These are phyloP conservation scores for Wallacemonas sp. DNA, from an alignment of 208 protist genomes.

Conservation along the genomic window DNA sequence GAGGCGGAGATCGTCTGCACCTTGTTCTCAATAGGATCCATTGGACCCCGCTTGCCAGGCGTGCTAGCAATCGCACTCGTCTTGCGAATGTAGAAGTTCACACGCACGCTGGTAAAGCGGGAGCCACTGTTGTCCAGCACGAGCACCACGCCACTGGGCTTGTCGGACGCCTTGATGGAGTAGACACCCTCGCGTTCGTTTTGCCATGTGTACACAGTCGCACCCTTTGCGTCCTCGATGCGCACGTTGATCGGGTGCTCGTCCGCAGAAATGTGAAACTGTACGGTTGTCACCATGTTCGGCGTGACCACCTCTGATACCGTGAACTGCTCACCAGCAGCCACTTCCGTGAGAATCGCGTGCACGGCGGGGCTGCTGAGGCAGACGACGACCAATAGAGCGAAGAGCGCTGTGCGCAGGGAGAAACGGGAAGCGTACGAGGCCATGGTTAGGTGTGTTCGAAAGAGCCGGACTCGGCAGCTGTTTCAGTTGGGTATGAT, in stretches of 20 bases:
- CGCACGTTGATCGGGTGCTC: conserved; percentile 32
- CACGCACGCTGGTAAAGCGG: conserved; percentile 32
- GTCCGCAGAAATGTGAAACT: conserved; percentile 43
- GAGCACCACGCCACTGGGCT: conserved; percentile 23
- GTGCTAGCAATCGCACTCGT: conserved; percentile 22
- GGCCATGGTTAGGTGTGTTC: not conserved
- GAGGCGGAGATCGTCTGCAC: conserved; percentile 31
- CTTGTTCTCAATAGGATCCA: conserved; percentile 78
- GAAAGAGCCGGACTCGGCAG: too few relatives aligned
- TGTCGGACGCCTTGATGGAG: conserved; percentile 26
- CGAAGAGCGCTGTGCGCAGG: conserved; percentile 1
- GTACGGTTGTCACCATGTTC: conserved; percentile 39
- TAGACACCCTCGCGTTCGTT: conserved; percentile 32
- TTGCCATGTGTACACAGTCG: conserved; percentile 29
- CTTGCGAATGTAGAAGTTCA: conserved; percentile 58
- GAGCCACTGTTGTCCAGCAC: conserved; percentile 60
- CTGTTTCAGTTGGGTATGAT: too few relatives aligned
- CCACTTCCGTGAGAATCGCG: conserved; percentile 29
- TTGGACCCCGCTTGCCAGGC: not conserved
- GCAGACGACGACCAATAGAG: not conserved
- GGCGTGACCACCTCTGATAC: conserved; percentile 39
- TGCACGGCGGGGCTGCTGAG: not conserved
- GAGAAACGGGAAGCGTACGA: not conserved
- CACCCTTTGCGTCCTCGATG: conserved; percentile 20
- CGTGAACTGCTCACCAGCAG: conserved; percentile 31